Percentiles rank a stretch among this genome's conserved stretches.
phyloP scores from a whole-genome alignment of 345 rosid genomes.

The Eucalyptus brandiana region DNA sequence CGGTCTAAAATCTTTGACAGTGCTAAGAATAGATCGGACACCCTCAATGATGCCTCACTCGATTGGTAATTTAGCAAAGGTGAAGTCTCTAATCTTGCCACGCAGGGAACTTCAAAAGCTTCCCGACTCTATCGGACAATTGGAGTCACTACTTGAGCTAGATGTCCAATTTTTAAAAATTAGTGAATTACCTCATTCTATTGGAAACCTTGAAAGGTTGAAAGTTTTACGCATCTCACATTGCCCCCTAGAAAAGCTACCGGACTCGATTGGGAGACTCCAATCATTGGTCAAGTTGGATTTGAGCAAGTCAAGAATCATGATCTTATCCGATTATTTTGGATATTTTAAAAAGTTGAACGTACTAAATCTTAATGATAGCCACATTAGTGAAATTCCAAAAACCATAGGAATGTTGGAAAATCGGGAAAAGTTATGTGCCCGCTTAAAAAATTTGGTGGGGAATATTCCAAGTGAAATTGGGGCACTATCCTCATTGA shows the following conservation, averaged over 20 bases:
- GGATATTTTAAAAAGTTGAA: not conserved
- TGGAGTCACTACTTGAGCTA: not conserved
- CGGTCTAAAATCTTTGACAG: no score
- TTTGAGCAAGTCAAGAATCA: rapidly evolving
- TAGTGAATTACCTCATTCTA: not conserved
- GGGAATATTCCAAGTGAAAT: no score
- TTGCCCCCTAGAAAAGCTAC: rapidly evolving
- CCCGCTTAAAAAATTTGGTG: rapidly evolving
- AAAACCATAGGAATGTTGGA: no score
- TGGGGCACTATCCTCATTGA: no score
- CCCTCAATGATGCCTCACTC: no score
- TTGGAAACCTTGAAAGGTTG: not conserved
- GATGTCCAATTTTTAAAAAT: rapidly evolving
- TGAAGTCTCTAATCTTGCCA: not conserved
- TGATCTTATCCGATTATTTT: not conserved
- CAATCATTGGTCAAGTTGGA: not conserved
- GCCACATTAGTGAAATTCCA: no score
- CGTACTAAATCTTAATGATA: not conserved
- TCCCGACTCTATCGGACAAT: not conserved
- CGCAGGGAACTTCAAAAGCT: not conserved
- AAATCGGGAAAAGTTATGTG: rapidly evolving
- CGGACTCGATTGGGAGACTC: not conserved
- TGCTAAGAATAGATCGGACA: no score
- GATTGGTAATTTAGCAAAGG: not conserved
- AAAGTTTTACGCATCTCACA: rapidly evolving